Base-by-base conservation (phyloP, 352 stramenopile species). In the Blastocystis sp. region DNA sequence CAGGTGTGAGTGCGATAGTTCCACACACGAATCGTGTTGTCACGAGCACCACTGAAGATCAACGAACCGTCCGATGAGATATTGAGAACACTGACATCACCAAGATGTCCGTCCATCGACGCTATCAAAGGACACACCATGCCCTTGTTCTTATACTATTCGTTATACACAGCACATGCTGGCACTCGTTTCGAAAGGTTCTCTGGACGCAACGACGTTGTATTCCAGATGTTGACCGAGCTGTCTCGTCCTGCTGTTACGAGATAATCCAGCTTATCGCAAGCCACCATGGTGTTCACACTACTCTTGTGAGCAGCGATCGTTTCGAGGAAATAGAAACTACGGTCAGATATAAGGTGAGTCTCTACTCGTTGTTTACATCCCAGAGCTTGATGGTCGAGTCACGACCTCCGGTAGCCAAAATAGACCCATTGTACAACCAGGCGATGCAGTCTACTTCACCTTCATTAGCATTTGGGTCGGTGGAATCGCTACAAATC, bases 21-120 rank as follows among this genome's bases (percentile, higher is more conserved):
- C 76, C 76, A 88, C 45, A 45, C 76, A 43, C 76, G 76, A 45
- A 88, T 88, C 24, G 59, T 78, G 62, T 88, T 88, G 41, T 88
- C 76, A 39, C 47, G 76, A 55, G 75, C 75, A 50, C 75, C 75
- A 34, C 55, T 75, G 75, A 87, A 87, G 45, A 87, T 43, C 16
- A 75, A 34, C 24, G 5, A 18, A 9, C 75, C 75, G 24, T 76
- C 45, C 6, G 20, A 39, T 30, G 9, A 63, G 4, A 68, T 68
- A 16, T 39, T 18, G 6, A 88, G 76, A 24, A 54, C 43, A 26
- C 55, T 73, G 39, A 88, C 76, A 39, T 88, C 76, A n/a, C 76
- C 76, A 16, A 88, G n/a, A 70, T 88, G 76, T 13, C 76, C 76
- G 53, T 88, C 76, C 76, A 88, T 88, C 9, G 50, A 53, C 13